Percentiles rank a stretch among this genome's conserved stretches.
phyloP scores from a whole-genome alignment of 2,329 filamentous ascomycete genomes.

The Neonectria neomacrospora region DNA sequence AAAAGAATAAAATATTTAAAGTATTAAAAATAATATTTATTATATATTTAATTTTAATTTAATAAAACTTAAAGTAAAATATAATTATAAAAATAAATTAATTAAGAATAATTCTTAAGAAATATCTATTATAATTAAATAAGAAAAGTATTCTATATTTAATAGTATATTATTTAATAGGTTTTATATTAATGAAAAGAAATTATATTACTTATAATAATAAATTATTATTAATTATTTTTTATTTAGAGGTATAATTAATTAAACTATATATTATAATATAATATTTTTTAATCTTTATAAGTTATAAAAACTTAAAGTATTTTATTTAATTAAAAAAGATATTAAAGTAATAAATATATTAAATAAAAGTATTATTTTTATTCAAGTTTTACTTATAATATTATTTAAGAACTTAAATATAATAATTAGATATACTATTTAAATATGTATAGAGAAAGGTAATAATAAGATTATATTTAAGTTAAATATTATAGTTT shows the following conservation, averaged over 20 bases:
- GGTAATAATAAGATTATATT: too few species aligned
- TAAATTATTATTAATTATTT: not conserved
- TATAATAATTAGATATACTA: not conserved
- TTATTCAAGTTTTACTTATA: not conserved
- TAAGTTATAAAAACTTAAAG: not conserved
- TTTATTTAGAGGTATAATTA: not conserved
- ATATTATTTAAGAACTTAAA: not conserved
- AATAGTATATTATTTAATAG: not conserved
- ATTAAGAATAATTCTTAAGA: not conserved
- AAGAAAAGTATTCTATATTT: not conserved
- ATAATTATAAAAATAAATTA: not conserved
- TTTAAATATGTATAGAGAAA: not conserved
- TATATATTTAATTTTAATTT: not conserved
- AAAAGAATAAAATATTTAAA: not conserved
- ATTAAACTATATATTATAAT: not conserved
- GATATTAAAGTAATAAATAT: not conserved
- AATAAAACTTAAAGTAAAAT: not conserved
- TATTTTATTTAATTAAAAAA: not conserved
- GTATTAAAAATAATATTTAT: not conserved
- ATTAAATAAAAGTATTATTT: not conserved
- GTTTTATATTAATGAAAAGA: not conserved
- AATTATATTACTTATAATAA: not conserved
- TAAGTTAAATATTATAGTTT: not conserved
- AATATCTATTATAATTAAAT: not conserved
- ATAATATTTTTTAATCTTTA: not conserved